Evolutionary conservation across 257 asterid species (phyloP), one percentile per base, ranked within the genome.

Genomic region (Nicotiana sylvestris): DNA sequence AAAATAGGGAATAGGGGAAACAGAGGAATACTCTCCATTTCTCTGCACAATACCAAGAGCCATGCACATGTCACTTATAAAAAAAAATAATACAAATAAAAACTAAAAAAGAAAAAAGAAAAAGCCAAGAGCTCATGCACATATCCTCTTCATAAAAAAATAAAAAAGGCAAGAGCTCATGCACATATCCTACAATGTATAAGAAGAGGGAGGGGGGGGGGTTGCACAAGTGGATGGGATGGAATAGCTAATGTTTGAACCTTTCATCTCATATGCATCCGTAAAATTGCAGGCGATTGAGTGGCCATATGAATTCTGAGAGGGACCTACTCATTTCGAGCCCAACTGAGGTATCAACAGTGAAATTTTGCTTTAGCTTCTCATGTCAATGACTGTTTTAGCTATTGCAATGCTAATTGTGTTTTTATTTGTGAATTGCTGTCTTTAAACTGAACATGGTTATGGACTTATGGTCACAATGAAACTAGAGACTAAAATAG

Each of bases 201-300:
- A 39, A 39, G 9, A 7, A 39, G 2, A 2, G 49, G 49, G 51
- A 3, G 10, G 16, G 57, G 58, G 58, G 18, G 58, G 57, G 57
- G 18, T 11, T 3, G 18, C 58, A 53, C 17, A 53, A 13, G 15
- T 11, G 18, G 58, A 53, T 53, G 17, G 15, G 58, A 3, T 53
- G 55, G 64, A 76, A 16, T 51, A 49, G 65, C 46, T 51, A 76
- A 76, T 21, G 33, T 76, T 29, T 51, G 65, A 76, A 51, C 30
- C 65, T 76, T 51, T 25, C 9, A 29, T 76, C 80, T 51, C 11
- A 76, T 51, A 65, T 76, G 64, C 27, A 8, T 76, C 32, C 30
- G 32, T 56, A 49, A 51, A 57, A 43, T 43, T 81, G 89, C 94
- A 91, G 98, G 96, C 92, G 96, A 85, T 80, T 90, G 67, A 92